Conservation (phyloP, 2,329 filamentous ascomycete species). For the Calonectria ilicicola region DNA sequence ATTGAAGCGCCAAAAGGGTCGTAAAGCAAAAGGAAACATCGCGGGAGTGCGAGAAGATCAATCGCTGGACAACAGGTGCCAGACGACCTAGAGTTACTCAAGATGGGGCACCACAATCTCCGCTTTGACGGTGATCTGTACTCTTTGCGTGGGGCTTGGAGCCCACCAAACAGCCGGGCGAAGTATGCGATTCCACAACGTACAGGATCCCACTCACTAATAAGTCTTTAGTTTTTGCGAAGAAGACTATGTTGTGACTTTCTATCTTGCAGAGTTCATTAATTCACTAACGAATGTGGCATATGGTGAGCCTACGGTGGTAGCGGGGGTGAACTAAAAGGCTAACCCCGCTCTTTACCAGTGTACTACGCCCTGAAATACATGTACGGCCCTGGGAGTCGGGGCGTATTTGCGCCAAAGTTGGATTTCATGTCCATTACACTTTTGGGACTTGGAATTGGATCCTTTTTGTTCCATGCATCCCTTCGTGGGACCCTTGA, state of each 20-base stretch:
- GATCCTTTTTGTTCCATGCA: constrained; percentile 58
- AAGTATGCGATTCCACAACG: constrained; percentile 45
- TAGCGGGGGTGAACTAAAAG: too few relatives aligned
- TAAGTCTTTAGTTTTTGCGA: constrained; percentile 50
- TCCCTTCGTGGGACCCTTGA: constrained; percentile 56
- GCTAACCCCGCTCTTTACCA: constrained; percentile 28
- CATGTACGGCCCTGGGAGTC: constrained; percentile 48
- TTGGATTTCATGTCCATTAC: constrained; percentile 56
- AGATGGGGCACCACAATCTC: constrained; percentile 49
- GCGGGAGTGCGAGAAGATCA: too few relatives aligned
- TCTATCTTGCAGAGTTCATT: constrained; percentile 58
- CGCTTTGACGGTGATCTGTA: constrained; percentile 50
- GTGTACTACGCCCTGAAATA: constrained; percentile 56
- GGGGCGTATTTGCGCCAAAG: constrained; percentile 45
- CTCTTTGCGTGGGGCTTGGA: constrained; percentile 50
- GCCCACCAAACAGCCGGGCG: constrained; percentile 53
- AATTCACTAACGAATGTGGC: constrained; percentile 56
- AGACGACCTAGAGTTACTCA: too few relatives aligned
- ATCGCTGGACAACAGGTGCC: too few relatives aligned
- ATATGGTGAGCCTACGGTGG: too few relatives aligned
- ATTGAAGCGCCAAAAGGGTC: too few relatives aligned
- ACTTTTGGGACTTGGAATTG: constrained; percentile 55
- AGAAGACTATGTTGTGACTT: constrained; percentile 61
- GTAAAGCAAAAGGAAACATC: too few relatives aligned
- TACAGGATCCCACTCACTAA: constrained; percentile 20